These are phyloP conservation scores for Arctium lappa DNA, from an alignment of 129 eudicot genomes.

Conservation along the genomic window DNA sequence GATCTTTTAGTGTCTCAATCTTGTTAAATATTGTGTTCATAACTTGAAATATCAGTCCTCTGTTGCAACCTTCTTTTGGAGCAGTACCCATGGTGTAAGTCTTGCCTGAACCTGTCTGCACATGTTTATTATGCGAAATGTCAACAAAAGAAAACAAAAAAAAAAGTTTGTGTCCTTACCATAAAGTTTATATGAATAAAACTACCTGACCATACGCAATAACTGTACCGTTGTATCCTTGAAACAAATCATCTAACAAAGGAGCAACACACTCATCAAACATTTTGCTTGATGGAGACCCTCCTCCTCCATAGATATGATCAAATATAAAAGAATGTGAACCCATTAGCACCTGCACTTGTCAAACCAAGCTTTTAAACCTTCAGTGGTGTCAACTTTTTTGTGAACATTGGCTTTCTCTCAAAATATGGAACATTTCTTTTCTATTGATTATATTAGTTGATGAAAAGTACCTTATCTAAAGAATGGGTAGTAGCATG, in stretches of 20 bases:
- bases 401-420: not conserved
- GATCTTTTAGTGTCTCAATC: slow-evolving; percentile 67
- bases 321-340: slow-evolving; percentile 91
- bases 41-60: slow-evolving; percentile 71
- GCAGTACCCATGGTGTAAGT: slow-evolving; percentile 98
- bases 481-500: not conserved
- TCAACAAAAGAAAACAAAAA: slow-evolving; percentile 9
- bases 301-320: slow-evolving; percentile 87
- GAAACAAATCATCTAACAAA: slow-evolving; percentile 90
- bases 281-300: slow-evolving; percentile 70
- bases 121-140: slow-evolving; percentile 19
- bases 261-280: slow-evolving; percentile 93
- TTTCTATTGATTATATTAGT: slow-evolving; percentile 1
- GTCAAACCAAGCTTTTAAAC: slow-evolving; percentile 15
- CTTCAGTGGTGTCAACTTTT: not conserved
- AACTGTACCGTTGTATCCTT: slow-evolving; percentile 95
- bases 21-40: slow-evolving; percentile 77
- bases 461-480: not conserved
- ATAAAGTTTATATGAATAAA: slow-evolving; percentile 9
- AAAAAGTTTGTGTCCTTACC: not conserved
- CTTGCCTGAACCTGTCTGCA: slow-evolving; percentile 99
- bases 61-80: slow-evolving; percentile 64
- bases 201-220: slow-evolving; percentile 99
- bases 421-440: not conserved
- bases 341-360: slow-evolving; percentile 81